Conservation (phyloP, 1,284 basidiomycete species). For the Malassezia cuniculi region DNA sequence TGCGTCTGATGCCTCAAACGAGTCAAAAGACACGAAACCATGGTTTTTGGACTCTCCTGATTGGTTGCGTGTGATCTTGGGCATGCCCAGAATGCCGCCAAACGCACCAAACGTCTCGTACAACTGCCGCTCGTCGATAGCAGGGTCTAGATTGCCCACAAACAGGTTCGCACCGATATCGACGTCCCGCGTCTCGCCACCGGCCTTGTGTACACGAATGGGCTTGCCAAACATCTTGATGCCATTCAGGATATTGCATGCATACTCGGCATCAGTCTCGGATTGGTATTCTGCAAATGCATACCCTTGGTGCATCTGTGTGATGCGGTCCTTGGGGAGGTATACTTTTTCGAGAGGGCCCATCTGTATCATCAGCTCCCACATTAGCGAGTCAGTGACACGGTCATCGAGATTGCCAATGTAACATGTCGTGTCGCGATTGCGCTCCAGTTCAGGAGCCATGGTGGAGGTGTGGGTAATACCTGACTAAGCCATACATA, state of each 20-base stretch:
- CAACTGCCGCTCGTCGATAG: constrained; percentile 78
- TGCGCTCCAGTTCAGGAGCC: constrained; percentile 37
- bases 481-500: constrained; percentile 4
- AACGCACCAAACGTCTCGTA: constrained; percentile 93
- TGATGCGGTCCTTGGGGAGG: constrained; percentile 97
- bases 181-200: constrained; percentile 87
- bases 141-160: constrained; percentile 83
- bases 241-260: constrained; percentile 99
- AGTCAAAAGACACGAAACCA: constrained; percentile 90
- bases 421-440: constrained; percentile 45
- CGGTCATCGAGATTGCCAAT: constrained; percentile 85
- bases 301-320: constrained; percentile 94
- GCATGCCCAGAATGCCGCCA: constrained; percentile 80
- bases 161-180: constrained; percentile 97
- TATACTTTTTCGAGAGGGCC: constrained; percentile 74
- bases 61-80: constrained; percentile 59
- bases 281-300: constrained; percentile 98
- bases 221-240: constrained; percentile 98
- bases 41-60: constrained; percentile 78
- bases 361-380: constrained; percentile 97
- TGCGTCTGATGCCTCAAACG: constrained; percentile 91
- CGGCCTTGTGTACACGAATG: constrained; percentile 89
- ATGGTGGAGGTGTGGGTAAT: constrained; percentile 6
- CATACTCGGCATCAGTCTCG: constrained; percentile 96
- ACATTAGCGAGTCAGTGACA: constrained; percentile 80